Percentiles rank a stretch among this genome's conserved stretches.
Conservation (phyloP, 1,284 basidiomycete species). For the Paramarasmius palmivorus region DNA sequence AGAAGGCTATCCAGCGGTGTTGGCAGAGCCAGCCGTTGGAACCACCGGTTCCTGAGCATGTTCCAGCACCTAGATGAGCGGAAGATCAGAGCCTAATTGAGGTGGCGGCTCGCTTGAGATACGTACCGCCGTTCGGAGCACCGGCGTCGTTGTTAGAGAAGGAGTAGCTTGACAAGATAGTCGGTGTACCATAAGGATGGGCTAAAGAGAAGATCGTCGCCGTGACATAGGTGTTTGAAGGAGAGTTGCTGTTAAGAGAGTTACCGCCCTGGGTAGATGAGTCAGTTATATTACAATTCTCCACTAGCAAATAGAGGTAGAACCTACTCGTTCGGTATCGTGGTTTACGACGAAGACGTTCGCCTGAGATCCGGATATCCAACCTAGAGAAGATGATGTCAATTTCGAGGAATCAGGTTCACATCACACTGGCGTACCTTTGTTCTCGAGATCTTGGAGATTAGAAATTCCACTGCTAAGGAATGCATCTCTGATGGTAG, state of each 20-base stretch:
- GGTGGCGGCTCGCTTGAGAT: neutral
- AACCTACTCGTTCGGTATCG: slow-evolving; percentile 63
- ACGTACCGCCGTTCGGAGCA: slow-evolving; percentile 51
- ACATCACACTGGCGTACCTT: slow-evolving; percentile 32
- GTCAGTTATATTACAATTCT: neutral
- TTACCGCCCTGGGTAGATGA: slow-evolving; percentile 39
- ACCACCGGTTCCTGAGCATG: slow-evolving; percentile 54
- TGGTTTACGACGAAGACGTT: slow-evolving; percentile 74
- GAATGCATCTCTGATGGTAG: slow-evolving; percentile 53
- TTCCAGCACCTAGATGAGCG: slow-evolving; percentile 40
- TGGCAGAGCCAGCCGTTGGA: slow-evolving; percentile 63
- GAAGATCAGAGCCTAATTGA: slow-evolving; percentile 7
- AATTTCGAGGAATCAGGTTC: neutral
- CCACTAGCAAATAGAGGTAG: neutral
- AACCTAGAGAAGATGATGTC: slow-evolving; percentile 37
- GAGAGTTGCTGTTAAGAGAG: slow-evolving; percentile 59
- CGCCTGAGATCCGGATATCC: slow-evolving; percentile 52
- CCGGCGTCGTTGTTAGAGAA: slow-evolving; percentile 54
- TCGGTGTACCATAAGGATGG: slow-evolving; percentile 66
- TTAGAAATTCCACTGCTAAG: slow-evolving; percentile 47
- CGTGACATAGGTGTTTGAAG: slow-evolving; percentile 62
- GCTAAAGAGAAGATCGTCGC: slow-evolving; percentile 67
- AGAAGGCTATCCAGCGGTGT: slow-evolving; percentile 59
- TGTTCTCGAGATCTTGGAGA: slow-evolving; percentile 55
- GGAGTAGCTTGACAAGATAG: slow-evolving; percentile 62